Evolutionary conservation across 495 filamentous ascomycete species (phyloP).

Genomic region (Emericellopsis terricola): DNA sequence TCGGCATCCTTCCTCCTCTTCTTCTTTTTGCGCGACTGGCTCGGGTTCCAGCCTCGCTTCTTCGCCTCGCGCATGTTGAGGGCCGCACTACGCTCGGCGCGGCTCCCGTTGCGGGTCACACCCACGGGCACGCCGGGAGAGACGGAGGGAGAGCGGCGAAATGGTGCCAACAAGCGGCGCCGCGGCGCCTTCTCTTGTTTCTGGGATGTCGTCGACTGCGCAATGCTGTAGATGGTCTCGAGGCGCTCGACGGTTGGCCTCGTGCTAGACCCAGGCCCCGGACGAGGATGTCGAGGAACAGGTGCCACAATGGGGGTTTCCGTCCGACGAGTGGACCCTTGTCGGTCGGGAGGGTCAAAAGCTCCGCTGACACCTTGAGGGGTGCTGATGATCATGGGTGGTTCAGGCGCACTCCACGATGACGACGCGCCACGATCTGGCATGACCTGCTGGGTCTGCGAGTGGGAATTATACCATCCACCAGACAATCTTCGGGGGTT

Average conservation of each 20-base stretch:
- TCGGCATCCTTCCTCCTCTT: conserved; percentile 10
- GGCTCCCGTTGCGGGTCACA: conserved; percentile 25
- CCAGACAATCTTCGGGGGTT: conserved; percentile 1
- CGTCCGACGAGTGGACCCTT: conserved; percentile 7
- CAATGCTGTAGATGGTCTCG: conserved; percentile 28
- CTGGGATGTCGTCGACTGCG: conserved; percentile 3
- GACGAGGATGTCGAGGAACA: conserved; percentile 22
- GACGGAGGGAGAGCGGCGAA: conserved; percentile 2
- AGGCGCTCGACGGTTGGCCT: conserved; percentile 27
- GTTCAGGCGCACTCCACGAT: conserved; percentile 6
- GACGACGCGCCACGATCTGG: not conserved
- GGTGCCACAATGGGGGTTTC: conserved; percentile 23
- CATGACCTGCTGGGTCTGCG: not conserved
- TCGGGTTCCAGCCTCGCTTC: conserved; percentile 31
- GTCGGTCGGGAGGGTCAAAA: conserved; percentile 19
- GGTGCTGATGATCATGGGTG: conserved; percentile 30
- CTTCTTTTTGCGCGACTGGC: conserved; percentile 18
- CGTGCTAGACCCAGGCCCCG: conserved; percentile 16
- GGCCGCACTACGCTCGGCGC: conserved; percentile 31
- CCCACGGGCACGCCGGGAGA: conserved; percentile 34
- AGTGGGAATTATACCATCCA: not conserved
- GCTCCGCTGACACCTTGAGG: conserved; percentile 25
- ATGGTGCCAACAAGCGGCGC: not conserved
- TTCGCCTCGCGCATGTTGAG: conserved; percentile 38
- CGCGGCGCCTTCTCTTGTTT: conserved; percentile 1